Conservation (phyloP, 2,329 filamentous ascomycete genomes). For the Neonectria ditissima region DNA sequence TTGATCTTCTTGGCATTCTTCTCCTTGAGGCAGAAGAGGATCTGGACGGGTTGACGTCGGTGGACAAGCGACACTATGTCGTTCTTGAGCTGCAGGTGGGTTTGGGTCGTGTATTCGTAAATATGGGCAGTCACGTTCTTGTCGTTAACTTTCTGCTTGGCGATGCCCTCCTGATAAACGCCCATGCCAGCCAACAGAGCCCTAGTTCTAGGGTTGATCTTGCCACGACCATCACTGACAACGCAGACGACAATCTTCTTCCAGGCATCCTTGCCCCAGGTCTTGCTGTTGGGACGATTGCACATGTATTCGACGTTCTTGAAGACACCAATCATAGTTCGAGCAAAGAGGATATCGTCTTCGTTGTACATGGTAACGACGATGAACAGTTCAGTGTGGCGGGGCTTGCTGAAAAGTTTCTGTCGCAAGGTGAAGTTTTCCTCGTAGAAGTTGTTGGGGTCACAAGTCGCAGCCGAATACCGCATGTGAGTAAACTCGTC, state of each 20-base stretch:
- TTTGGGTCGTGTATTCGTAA: conserved; percentile 93
- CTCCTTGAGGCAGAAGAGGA: conserved; percentile 98
- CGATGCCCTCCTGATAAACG: conserved; percentile 98
- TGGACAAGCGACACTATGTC: conserved; percentile 86
- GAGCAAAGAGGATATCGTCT: conserved; percentile 93
- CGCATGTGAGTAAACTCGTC: conserved; percentile 94
- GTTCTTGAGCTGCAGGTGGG: conserved; percentile 89
- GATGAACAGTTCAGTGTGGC: conserved; percentile 95
- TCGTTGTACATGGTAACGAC: conserved; percentile 99
- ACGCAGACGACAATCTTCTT: conserved; percentile 99
- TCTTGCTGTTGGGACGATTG: conserved; percentile 90
- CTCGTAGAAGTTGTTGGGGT: conserved; percentile 87
- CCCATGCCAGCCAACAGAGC: conserved; percentile 93
- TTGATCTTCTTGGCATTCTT: conserved; percentile 99
- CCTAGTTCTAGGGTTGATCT: conserved; percentile 93
- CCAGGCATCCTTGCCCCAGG: conserved; percentile 98
- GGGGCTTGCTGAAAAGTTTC: conserved; percentile 88
- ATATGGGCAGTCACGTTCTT: conserved; percentile 98
- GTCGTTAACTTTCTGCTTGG: conserved; percentile 96
- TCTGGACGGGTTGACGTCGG: conserved; percentile 90
- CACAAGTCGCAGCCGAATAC: conserved; percentile 94
- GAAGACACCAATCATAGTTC: conserved; percentile 96
- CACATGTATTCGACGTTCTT: conserved; percentile 99
- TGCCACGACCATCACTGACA: conserved; percentile 95
- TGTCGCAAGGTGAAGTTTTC: conserved; percentile 93